Evolutionary conservation across 208 protist genomes (phyloP).

Genomic region (Trypanosoma grayi): DNA sequence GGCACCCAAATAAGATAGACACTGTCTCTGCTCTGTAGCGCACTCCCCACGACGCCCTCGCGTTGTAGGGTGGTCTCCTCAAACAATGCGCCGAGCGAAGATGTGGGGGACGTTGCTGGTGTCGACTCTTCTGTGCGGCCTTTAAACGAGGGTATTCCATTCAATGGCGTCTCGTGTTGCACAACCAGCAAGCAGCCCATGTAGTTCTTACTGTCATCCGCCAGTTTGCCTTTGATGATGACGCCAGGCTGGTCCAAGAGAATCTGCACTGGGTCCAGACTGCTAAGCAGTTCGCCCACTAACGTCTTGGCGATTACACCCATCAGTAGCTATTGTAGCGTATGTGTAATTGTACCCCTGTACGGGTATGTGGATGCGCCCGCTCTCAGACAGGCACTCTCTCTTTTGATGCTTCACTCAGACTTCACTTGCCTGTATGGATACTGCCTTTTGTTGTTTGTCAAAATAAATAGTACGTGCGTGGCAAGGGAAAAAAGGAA

Average conservation of each 20-base stretch:
- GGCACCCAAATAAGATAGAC: slow-evolving; percentile 25
- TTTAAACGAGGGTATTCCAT: background rate
- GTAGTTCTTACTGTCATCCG: slow-evolving; percentile 9
- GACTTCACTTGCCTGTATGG: background rate
- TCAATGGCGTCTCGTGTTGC: background rate
- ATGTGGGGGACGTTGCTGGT: background rate
- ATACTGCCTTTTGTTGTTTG: too few relatives aligned
- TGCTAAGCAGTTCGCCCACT: background rate
- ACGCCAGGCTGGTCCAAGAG: slow-evolving; percentile 17
- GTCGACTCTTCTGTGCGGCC: background rate
- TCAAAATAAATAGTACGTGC: too few relatives aligned
- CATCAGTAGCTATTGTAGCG: background rate
- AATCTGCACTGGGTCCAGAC: background rate
- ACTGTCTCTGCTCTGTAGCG: background rate
- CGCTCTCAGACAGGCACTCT: too few relatives aligned
- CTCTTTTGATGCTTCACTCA: too few relatives aligned
- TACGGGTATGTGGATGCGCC: background rate
- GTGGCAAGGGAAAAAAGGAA: background rate
- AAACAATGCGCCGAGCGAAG: background rate
- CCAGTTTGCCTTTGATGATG: slow-evolving; percentile 13
- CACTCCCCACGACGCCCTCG: background rate
- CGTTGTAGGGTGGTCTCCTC: background rate
- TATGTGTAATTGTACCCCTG: background rate
- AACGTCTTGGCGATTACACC: background rate
- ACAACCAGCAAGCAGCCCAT: slow-evolving; percentile 12